These are phyloP conservation scores for Tothia fuscella DNA, from an alignment of 2,329 filamentous ascomycete species.

Conservation along the genomic window DNA sequence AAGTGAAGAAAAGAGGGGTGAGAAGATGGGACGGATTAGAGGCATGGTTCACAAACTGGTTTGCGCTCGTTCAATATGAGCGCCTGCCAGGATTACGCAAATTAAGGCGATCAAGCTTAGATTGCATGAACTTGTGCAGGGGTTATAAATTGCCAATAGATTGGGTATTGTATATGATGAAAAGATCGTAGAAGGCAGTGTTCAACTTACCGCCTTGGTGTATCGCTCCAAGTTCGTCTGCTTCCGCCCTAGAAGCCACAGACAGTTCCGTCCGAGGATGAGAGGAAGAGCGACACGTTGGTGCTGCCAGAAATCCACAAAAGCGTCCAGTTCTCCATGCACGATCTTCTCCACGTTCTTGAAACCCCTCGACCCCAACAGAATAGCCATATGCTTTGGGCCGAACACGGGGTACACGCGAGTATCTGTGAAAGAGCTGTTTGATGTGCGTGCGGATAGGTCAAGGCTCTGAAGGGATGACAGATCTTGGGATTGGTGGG, in stretches of 20 bases:
- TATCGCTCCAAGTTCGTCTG: slow-evolving; percentile 3
- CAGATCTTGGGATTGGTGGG: slow-evolving; percentile 7
- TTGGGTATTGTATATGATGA: too few species aligned
- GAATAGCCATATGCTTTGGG: neutral
- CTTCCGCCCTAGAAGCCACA: slow-evolving; percentile 6
- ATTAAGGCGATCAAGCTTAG: too few species aligned
- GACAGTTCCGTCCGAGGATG: slow-evolving; percentile 6
- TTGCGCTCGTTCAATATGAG: too few species aligned
- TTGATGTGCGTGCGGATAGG: slow-evolving; percentile 6
- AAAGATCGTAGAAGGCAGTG: too few species aligned
- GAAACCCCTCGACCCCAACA: slow-evolving; percentile 1
- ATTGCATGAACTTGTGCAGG: too few species aligned
- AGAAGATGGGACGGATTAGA: neutral
- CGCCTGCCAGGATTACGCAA: too few species aligned
- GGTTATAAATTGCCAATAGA: too few species aligned
- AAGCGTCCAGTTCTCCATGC: slow-evolving; percentile 5
- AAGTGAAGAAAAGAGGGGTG: neutral
- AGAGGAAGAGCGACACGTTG: slow-evolving; percentile 9
- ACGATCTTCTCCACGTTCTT: neutral
- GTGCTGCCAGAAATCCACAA: slow-evolving; percentile 7
- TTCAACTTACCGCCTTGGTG: slow-evolving; percentile 6
- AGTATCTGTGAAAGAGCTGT: slow-evolving; percentile 6
- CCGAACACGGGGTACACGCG: neutral
- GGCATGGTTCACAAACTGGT: too few species aligned
- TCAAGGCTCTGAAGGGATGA: slow-evolving; percentile 7